A percentile compares a stretch with the other conserved stretches of the same genome.
Conservation (phyloP, 1,284 basidiomycete species). For the Irpex sp. region DNA sequence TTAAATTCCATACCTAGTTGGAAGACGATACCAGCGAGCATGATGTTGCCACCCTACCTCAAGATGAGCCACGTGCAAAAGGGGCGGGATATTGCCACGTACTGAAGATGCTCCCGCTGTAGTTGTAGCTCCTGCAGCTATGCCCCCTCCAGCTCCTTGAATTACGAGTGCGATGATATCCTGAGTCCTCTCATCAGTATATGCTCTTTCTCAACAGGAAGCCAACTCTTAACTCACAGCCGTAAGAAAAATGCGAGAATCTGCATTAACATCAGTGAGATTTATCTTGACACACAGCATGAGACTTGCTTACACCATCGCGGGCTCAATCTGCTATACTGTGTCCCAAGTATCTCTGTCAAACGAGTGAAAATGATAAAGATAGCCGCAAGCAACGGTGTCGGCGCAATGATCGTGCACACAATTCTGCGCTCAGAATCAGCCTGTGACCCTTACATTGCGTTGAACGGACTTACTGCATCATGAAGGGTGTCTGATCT, state of each 20-base stretch:
- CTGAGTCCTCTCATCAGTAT: constrained; percentile 10
- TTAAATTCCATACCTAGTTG: constrained; percentile 29
- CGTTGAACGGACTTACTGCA: constrained; percentile 30
- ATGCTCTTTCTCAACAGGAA: not conserved
- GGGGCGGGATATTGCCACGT: not conserved
- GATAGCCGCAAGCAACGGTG: constrained; percentile 43
- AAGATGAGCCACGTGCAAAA: not conserved
- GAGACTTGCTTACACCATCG: constrained; percentile 42
- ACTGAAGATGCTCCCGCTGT: constrained; percentile 2
- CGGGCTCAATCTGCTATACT: constrained; percentile 25
- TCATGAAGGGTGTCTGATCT: constrained; percentile 21
- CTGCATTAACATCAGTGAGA: constrained; percentile 16
- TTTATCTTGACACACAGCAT: not conserved
- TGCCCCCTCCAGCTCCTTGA: constrained; percentile 41
- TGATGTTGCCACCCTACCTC: constrained; percentile 26
- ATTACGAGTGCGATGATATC: constrained; percentile 39
- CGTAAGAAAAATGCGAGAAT: constrained; percentile 34
- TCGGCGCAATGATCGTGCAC: constrained; percentile 41
- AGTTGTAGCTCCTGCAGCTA: constrained; percentile 17
- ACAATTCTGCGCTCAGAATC: constrained; percentile 24
- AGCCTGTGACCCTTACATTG: constrained; percentile 25
- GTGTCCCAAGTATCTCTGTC: constrained; percentile 34
- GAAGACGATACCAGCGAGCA: constrained; percentile 47
- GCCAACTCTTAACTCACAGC: constrained; percentile 17
- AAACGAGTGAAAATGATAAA: constrained; percentile 46